These are phyloP conservation scores for Malassezia equina DNA, from an alignment of 1,284 basidiomycete species.

Conservation along the genomic window DNA sequence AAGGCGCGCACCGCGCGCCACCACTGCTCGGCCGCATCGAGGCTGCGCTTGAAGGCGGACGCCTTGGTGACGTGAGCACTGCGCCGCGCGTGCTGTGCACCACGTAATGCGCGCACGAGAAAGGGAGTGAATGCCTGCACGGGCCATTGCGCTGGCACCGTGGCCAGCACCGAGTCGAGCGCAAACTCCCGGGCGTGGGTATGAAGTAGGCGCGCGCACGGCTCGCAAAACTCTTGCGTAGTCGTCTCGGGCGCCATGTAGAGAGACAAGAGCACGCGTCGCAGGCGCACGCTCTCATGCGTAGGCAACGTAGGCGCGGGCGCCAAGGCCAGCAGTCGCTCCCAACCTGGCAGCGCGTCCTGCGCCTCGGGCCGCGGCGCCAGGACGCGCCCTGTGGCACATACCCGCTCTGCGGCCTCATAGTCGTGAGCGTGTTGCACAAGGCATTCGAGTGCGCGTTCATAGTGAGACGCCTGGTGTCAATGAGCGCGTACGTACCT, in stretches of 20 bases:
- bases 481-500: conserved; percentile 15
- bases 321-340: neutral
- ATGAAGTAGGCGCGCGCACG: conserved; percentile 34
- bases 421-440: conserved; percentile 30
- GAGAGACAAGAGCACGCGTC: neutral
- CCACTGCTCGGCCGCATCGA: conserved; percentile 26
- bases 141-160: conserved; percentile 32
- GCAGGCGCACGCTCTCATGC: neutral
- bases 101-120: conserved; percentile 25
- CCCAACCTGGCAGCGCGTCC: neutral
- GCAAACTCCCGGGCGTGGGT: conserved; percentile 30
- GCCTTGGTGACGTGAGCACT: conserved; percentile 25
- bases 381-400: conserved; percentile 28
- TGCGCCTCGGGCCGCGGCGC: conserved; percentile 12
- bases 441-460: conserved; percentile 27
- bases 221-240: conserved; percentile 22
- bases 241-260: neutral
- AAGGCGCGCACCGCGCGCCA: conserved; percentile 28
- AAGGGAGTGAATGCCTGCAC: conserved; percentile 30
- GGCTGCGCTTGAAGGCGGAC: conserved; percentile 25
- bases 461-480: conserved; percentile 12
- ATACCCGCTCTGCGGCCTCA: conserved; percentile 36
- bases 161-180: conserved; percentile 24
- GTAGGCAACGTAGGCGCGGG: neutral
- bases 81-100: conserved; percentile 23